Evolutionary conservation across 1,284 basidiomycete genomes (phyloP).

Genomic region (Inonotus hispidus): DNA sequence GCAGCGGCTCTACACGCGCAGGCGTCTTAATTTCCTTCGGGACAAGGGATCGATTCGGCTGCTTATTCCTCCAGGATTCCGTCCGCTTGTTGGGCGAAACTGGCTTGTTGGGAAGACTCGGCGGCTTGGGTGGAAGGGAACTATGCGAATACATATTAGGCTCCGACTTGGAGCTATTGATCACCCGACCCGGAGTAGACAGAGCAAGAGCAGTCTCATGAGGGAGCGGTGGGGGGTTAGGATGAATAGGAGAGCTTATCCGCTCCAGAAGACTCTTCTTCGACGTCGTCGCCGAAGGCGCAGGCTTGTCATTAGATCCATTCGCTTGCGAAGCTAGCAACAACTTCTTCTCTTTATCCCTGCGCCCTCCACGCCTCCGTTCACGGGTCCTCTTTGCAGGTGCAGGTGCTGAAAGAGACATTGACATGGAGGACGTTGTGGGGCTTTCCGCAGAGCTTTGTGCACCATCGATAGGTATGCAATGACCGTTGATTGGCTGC

Average conservation of each 20-base stretch:
- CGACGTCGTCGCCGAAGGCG: background rate
- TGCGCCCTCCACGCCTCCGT: conserved; percentile 12
- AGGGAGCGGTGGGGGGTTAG: background rate
- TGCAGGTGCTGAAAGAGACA: background rate
- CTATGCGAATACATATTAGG: background rate
- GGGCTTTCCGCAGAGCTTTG: background rate
- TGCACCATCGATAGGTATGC: background rate
- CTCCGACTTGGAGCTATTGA: background rate
- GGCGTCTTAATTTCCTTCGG: background rate
- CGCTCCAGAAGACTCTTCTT: conserved; percentile 18
- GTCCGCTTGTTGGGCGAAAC: background rate
- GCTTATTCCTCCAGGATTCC: background rate
- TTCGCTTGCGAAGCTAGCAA: conserved; percentile 1
- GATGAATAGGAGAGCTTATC: conserved; percentile 12
- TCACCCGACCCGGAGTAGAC: background rate
- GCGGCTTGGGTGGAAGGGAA: conserved; percentile 13
- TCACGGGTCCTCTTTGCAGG: conserved; percentile 8
- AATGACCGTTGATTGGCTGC: background rate
- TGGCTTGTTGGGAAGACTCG: background rate
- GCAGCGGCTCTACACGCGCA: background rate
- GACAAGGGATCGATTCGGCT: background rate
- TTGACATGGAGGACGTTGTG: background rate
- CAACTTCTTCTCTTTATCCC: conserved; percentile 5
- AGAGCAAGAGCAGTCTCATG: background rate
- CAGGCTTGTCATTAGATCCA: background rate